Evolutionary conservation across 768 basidiomycete species (phyloP).

Genomic region (Rhodotorula sphaerocarpa): DNA sequence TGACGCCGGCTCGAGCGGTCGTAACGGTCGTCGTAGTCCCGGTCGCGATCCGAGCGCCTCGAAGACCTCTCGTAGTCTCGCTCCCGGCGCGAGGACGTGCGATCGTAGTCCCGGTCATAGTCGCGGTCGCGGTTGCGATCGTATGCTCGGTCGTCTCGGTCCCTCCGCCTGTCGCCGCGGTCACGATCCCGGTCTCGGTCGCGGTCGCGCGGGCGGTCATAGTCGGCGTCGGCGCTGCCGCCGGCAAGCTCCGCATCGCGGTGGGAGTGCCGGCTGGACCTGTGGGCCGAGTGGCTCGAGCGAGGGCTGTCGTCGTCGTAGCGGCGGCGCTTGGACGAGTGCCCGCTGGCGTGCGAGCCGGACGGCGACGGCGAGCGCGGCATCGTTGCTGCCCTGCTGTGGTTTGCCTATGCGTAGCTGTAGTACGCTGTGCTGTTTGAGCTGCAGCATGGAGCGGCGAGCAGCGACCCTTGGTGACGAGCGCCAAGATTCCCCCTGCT

Average conservation of each 20-base stretch:
- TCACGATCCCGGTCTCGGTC: constrained; percentile 8
- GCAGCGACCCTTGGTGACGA: too few relatives aligned
- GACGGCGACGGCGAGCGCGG: constrained; percentile 23
- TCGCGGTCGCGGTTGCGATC: constrained; percentile 29
- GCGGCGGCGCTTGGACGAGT: constrained; percentile 26
- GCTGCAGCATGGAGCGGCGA: not conserved
- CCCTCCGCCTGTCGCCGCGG: not conserved
- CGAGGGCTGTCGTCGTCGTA: constrained; percentile 20
- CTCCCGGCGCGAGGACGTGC: constrained; percentile 12
- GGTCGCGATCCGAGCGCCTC: not conserved
- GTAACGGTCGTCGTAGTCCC: constrained; percentile 5
- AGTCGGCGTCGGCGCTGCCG: not conserved
- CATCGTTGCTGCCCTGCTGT: not conserved
- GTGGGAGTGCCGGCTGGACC: not conserved
- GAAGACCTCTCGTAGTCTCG: constrained; percentile 12
- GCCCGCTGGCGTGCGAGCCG: not conserved
- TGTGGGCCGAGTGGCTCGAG: not conserved
- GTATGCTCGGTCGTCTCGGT: not conserved
- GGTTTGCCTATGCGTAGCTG: not conserved
- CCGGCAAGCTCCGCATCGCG: too few relatives aligned
- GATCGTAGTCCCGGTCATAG: constrained; percentile 21
- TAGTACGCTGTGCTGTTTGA: not conserved
- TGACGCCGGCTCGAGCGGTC: not conserved
- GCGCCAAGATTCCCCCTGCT: too few relatives aligned
- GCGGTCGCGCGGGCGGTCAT: constrained; percentile 19